A percentile compares a stretch with the other conserved stretches of the same genome.
Conservation (phyloP, 345 rosid species). For the Eucalyptus victrix region DNA sequence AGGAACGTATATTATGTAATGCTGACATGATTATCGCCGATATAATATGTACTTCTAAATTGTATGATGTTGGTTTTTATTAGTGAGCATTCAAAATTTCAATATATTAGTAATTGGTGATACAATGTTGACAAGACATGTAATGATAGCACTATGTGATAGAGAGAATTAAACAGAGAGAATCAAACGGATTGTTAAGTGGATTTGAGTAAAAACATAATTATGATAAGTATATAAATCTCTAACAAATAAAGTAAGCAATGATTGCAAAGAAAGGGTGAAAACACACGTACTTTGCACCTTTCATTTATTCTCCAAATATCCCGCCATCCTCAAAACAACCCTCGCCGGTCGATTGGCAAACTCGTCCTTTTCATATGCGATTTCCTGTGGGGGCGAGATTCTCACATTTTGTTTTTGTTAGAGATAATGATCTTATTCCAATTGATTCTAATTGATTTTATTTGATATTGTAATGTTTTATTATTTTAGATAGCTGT, state of each 20-base stretch:
- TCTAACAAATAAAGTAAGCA: not conserved
- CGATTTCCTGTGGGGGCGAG: not conserved
- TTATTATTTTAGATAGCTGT: too few relatives aligned
- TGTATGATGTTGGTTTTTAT: not conserved
- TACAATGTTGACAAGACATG: not conserved
- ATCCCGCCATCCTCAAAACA: not conserved
- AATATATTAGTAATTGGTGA: not conserved
- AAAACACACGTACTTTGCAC: not conserved
- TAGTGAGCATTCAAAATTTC: not conserved
- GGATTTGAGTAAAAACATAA: not conserved
- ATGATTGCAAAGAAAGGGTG: not conserved
- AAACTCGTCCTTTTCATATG: not conserved
- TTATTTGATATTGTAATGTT: too few relatives aligned
- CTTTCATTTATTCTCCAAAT: not conserved
- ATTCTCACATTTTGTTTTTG: not conserved
- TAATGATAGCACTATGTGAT: not conserved
- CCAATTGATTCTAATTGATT: too few relatives aligned
- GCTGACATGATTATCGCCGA: fast-evolving
- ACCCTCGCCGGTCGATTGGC: not conserved
- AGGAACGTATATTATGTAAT: not conserved
- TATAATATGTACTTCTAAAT: not conserved
- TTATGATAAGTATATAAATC: not conserved
- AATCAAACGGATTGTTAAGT: not conserved
- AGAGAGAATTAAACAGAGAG: not conserved
- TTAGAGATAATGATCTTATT: too few relatives aligned